Base-by-base conservation (phyloP, 2,329 filamentous ascomycete genomes). In the Trichoderma sp. region DNA sequence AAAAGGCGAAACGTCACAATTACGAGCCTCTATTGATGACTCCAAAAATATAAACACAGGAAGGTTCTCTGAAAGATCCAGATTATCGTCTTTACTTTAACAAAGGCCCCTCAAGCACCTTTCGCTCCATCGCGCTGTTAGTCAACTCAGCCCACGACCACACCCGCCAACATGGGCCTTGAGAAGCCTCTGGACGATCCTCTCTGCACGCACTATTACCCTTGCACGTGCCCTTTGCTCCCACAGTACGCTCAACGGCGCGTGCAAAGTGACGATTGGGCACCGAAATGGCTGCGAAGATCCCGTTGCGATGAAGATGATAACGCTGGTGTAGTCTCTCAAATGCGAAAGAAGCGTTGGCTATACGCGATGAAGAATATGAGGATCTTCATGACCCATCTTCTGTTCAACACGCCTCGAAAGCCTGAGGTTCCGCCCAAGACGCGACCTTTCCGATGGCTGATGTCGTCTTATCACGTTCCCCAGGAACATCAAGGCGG, bases 371-470 rank as follows among this genome's bases (percentile, higher is more conserved):
- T 48, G 7, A 34, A 34, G 7, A 14, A 45, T 19, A 28, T 19
- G 2, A 43, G 24, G 28, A 47, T 6, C n/a, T 26, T n/a, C 34
- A 10, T 58, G n/a, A 34, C 21, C 15, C 17, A 24, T 28, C 26
- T 43, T 0, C 5, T 60, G 17, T 15, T 10, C 14, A n/a, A 41
- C 17, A 1, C 28, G 24, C 3, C 0, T 3, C 12, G 15, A 28
- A 24, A 2, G 9, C 7, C 24, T 5, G 15, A 24, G 17, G 21
- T 9, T 3, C 58, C 45, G 7, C 58, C 34, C 17, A 10, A n/a
- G 19, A 39, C 21, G n/a, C 47, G 47, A 43, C 17, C 58, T 19
- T 61, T 52, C 7, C 41, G 58, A 26, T 61, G 58, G 58, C 30
- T 61, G 2, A 28, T 52, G 9, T 61, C 47, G 14, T 61, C 10